Base-by-base conservation (phyloP, 1,284 basidiomycete species). In the Naganishia cerealis region DNA sequence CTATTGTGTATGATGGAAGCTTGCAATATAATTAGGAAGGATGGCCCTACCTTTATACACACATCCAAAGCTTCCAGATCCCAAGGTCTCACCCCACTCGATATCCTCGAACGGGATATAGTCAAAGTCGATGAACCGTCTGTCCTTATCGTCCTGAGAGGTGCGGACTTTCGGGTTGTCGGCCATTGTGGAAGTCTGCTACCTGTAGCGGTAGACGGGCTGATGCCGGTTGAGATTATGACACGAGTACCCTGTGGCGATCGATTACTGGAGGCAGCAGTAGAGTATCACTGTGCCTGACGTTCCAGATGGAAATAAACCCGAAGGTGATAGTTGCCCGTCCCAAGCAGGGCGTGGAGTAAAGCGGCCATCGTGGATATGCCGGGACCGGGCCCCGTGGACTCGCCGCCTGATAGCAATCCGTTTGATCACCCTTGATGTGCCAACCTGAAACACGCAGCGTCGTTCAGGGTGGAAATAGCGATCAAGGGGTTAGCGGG, bases 31-130 rank as follows among this genome's bases (percentile, higher is more conserved):
- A 7, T 36, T 33, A 24, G 48, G 16, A 5, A 38, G 46, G 61
- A 52, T n/a, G n/a, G 38, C 70, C 77, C 54, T 62, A 89, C 92
- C 92, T 79, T 90, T 92, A 83, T 90, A 93, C 54, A 96, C 93
- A 71, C 91, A 91, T 7, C 93, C 93, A 80, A 95, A 97, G 40
- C 90, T 93, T 5, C 93, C 93, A 39, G 90, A 87, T 21, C 93
- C 93, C 3, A 97, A 82, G 74, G 90, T 89, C 81, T 88, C 88
- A 4, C 80, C 79, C 91, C 92, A 94, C 46, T 88, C 84, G 65
- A 91, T 91, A 77, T 88, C 88, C 82, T 94, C 90, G 78, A 91
- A 91, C 91, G 61, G 61, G 18, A 63, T 53, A 40, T 54, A 63
- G n/a, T 63, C 61, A 42, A 63, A 63, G 0, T 63, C 61, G 50